phyloP scores from a whole-genome alignment of 2,329 filamentous ascomycete species.

The Apiospora saccharicola region DNA sequence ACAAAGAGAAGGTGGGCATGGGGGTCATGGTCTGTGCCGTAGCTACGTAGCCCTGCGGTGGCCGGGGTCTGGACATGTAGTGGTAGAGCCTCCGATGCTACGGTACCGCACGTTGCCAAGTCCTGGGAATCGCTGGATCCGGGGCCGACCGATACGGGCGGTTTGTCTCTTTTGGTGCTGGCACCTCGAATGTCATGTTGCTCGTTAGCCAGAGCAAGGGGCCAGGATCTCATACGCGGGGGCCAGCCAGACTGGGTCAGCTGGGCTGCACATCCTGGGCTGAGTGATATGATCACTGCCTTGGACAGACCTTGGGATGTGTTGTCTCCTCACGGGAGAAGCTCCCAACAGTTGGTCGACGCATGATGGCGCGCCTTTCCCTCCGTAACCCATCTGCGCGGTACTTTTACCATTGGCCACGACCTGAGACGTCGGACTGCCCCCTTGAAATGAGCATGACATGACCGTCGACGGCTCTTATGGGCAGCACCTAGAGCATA shows the following conservation, averaged over 20 bases:
- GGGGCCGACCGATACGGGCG: constrained; percentile 11
- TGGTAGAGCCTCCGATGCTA: constrained; percentile 8
- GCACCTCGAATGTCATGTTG: not conserved
- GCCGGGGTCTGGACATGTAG: not conserved
- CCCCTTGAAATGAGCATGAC: constrained; percentile 1
- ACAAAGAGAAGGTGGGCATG: not conserved
- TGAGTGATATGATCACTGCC: constrained; percentile 3
- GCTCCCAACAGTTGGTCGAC: not conserved
- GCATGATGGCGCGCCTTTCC: not conserved
- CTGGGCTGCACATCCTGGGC: constrained; percentile 4
- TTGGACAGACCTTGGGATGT: not conserved
- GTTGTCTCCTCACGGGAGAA: not conserved
- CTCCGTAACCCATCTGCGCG: not conserved
- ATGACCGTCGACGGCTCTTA: not conserved
- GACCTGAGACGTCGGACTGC: constrained; percentile 1
- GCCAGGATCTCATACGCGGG: not conserved
- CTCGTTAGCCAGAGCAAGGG: not conserved
- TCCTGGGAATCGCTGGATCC: constrained; percentile 5
- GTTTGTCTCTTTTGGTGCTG: not conserved
- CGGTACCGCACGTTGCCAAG: constrained; percentile 15
- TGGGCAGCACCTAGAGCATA: not conserved
- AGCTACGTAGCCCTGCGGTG: constrained; percentile 12
- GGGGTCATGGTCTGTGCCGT: constrained; percentile 17
- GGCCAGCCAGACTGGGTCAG: not conserved
- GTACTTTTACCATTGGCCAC: not conserved